phyloP scores from a whole-genome alignment of 1,139 yeast species.

The Yamadazyma jaroonii region DNA sequence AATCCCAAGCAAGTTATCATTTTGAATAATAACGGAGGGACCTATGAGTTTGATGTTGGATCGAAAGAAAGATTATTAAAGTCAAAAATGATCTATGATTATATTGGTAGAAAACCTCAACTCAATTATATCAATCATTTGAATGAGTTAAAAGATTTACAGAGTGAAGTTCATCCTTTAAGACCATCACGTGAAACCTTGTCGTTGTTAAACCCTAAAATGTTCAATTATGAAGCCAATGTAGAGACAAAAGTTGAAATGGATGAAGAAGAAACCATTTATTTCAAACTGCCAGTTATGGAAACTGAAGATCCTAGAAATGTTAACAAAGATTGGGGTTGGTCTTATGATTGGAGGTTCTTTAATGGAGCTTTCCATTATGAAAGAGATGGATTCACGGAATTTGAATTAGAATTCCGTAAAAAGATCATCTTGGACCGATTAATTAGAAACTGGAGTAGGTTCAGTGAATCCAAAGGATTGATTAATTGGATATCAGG shows the following conservation, averaged over 20 bases:
- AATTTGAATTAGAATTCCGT: slow-evolving; percentile 21
- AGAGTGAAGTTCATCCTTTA: slow-evolving; percentile 17
- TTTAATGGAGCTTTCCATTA: slow-evolving; percentile 32
- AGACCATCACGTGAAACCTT: neutral
- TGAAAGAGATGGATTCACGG: slow-evolving; percentile 27
- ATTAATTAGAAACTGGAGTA: slow-evolving; percentile 28
- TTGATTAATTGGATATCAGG: slow-evolving; percentile 29
- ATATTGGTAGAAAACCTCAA: slow-evolving; percentile 15
- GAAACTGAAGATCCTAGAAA: slow-evolving; percentile 22
- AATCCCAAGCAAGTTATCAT: slow-evolving; percentile 31
- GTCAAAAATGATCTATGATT: slow-evolving; percentile 22
- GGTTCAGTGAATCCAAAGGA: slow-evolving; percentile 31
- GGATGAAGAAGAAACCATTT: slow-evolving; percentile 24
- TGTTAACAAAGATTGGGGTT: slow-evolving; percentile 30
- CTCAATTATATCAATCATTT: slow-evolving; percentile 21
- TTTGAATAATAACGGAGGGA: slow-evolving; percentile 20
- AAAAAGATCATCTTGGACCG: slow-evolving; percentile 27
- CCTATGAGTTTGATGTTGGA: slow-evolving; percentile 32
- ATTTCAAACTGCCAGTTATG: slow-evolving; percentile 33
- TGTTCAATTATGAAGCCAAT: slow-evolving; percentile 10
- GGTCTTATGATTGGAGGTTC: slow-evolving; percentile 42
- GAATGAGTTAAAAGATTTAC: slow-evolving; percentile 18
- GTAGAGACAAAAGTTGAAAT: slow-evolving; percentile 12
- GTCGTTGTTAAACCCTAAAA: neutral
- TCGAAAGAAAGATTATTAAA: slow-evolving; percentile 20